Percentiles rank a stretch among this genome's conserved stretches.
phyloP scores from a whole-genome alignment of 2,329 filamentous ascomycete species.

The Colletotrichum gigasporum region DNA sequence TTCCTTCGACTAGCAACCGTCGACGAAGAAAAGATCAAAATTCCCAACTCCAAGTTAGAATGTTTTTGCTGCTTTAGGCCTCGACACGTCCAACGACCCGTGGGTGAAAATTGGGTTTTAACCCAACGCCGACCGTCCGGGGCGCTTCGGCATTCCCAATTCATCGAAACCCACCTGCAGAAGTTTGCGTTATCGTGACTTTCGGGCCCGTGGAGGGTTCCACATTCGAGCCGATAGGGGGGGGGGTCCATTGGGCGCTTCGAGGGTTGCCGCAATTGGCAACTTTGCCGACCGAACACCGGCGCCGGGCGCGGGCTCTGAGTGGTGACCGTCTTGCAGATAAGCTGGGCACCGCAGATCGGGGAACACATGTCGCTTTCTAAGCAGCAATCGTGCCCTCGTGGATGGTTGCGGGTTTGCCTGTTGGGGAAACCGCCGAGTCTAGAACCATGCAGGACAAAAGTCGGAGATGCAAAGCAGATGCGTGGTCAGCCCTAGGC shows the following conservation, averaged over 20 bases:
- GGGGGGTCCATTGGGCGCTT: constrained; percentile 1
- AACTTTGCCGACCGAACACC: constrained; percentile 1
- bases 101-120: constrained; percentile 16
- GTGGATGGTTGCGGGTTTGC: too few relatives aligned
- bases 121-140: constrained; percentile 1
- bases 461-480: too few relatives aligned
- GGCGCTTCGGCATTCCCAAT: constrained; percentile 14
- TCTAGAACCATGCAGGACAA: too few relatives aligned
- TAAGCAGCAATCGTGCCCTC: background rate
- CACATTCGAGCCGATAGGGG: constrained; percentile 1
- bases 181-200: constrained; percentile 10
- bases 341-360: background rate
- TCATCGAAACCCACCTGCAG: constrained; percentile 14
- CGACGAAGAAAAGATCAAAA: background rate
- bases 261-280: background rate
- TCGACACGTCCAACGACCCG: background rate
- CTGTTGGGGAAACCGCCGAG: too few relatives aligned
- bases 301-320: background rate
- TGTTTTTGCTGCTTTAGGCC: background rate
- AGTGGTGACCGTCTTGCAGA: constrained; percentile 1
- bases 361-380: background rate
- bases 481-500: too few relatives aligned
- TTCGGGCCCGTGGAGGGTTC: constrained; percentile 1
- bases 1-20: background rate
- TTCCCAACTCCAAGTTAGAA: background rate